Conservation (phyloP, 2,329 filamentous ascomycete genomes). For the Phialophora chinensis region DNA sequence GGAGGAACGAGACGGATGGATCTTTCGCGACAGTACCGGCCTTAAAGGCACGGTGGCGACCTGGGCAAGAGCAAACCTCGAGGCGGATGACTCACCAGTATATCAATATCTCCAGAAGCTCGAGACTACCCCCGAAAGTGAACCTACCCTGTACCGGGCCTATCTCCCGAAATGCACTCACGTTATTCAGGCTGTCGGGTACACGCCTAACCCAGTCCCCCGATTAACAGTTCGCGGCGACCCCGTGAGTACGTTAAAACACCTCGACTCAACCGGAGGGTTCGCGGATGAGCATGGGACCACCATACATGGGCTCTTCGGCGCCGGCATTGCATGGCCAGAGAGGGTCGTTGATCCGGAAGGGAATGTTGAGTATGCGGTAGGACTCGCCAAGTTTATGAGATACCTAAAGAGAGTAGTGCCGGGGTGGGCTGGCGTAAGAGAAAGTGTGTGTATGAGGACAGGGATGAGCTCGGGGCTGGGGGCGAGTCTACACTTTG, state of each 20-base stretch:
- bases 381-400: slow-evolving; percentile 72
- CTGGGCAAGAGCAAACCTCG: slow-evolving; percentile 65
- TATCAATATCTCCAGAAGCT: slow-evolving; percentile 56
- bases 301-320: slow-evolving; percentile 61
- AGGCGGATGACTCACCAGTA: slow-evolving; percentile 58
- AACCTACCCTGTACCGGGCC: not conserved
- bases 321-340: slow-evolving; percentile 69
- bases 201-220: slow-evolving; percentile 58
- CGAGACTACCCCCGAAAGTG: slow-evolving; percentile 54
- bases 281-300: slow-evolving; percentile 51
- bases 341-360: slow-evolving; percentile 65
- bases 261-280: slow-evolving; percentile 49
- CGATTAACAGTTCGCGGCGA: slow-evolving; percentile 48
- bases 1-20: slow-evolving; percentile 65
- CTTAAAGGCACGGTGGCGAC: slow-evolving; percentile 66
- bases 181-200: slow-evolving; percentile 66
- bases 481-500: not conserved
- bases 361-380: slow-evolving; percentile 66
- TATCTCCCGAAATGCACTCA: slow-evolving; percentile 60
- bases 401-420: slow-evolving; percentile 63
- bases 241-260: slow-evolving; percentile 41
- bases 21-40: slow-evolving; percentile 68
- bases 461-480: no score
- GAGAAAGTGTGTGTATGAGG: not conserved
- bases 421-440: slow-evolving; percentile 48